A percentile compares a stretch with the other conserved stretches of the same genome.
These are phyloP conservation scores for Fusarium napiforme DNA, from an alignment of 2,329 filamentous ascomycete genomes.

Conservation along the genomic window DNA sequence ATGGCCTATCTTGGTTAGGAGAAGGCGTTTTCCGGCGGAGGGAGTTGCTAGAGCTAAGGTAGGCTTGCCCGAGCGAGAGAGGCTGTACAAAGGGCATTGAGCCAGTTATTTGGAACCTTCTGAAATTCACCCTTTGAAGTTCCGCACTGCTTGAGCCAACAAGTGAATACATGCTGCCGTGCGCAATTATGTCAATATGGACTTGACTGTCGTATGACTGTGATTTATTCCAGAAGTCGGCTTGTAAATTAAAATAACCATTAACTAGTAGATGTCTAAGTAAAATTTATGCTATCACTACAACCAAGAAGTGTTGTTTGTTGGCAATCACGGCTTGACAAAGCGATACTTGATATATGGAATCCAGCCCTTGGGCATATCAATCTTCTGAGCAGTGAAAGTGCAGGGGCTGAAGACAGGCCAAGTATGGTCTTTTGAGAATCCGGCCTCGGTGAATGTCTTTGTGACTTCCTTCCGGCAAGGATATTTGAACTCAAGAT, in stretches of 20 bases:
- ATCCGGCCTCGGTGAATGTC: constrained; percentile 16
- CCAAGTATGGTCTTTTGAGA: constrained; percentile 18
- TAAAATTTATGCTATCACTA: neutral
- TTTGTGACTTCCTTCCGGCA: constrained; percentile 15
- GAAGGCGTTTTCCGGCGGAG: no score
- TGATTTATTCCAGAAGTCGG: neutral
- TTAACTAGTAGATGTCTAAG: neutral
- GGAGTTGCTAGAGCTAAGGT: neutral
- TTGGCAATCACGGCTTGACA: neutral
- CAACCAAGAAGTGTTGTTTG: neutral
- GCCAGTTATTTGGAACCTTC: neutral
- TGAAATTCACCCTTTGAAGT: neutral
- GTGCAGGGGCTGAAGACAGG: constrained; percentile 21
- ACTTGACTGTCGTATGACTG: no score
- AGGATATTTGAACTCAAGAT: constrained; percentile 31
- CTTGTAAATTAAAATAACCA: neutral
- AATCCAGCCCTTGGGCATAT: constrained; percentile 25
- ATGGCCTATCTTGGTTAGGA: neutral
- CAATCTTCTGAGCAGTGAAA: constrained; percentile 17
- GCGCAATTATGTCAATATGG: neutral
- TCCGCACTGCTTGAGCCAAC: neutral
- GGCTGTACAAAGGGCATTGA: neutral
- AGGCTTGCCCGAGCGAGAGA: neutral
- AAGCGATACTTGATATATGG: constrained; percentile 35
- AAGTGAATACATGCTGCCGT: no score